A percentile compares a stretch with the other conserved stretches of the same genome.
Conservation (phyloP, 2,329 filamentous ascomycete species). For the Cladosporium sp. region DNA sequence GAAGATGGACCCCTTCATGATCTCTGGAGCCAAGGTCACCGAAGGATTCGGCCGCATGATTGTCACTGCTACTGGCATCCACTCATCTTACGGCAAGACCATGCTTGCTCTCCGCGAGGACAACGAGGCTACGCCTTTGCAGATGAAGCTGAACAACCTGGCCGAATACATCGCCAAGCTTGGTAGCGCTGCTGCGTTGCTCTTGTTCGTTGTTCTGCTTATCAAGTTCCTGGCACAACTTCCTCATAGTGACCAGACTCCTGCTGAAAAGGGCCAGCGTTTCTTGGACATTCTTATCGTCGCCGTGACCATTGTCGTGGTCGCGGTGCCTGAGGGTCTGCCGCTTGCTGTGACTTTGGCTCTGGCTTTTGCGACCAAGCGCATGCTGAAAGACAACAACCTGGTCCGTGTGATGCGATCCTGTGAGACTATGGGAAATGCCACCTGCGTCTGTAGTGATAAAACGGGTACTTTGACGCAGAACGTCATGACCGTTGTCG, state of each 20-base stretch:
- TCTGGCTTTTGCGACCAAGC: conserved; percentile 65
- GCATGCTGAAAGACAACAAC: conserved; percentile 70
- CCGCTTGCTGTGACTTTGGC: conserved; percentile 69
- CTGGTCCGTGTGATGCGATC: conserved; percentile 67
- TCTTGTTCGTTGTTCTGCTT: conserved; percentile 81
- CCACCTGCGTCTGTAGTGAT: conserved; percentile 75
- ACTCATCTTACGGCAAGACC: conserved; percentile 75
- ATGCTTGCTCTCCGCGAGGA: conserved; percentile 77
- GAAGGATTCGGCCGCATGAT: conserved; percentile 75
- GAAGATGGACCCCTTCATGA: conserved; percentile 81
- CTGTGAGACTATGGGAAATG: conserved; percentile 72
- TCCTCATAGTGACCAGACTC: conserved; percentile 51
- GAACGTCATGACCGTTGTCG: conserved; percentile 75
- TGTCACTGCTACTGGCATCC: conserved; percentile 71
- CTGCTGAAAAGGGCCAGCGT: conserved; percentile 74
- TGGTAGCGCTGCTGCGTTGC: conserved; percentile 72
- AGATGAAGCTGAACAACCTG: conserved; percentile 73
- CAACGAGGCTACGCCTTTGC: conserved; percentile 74
- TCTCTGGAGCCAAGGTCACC: conserved; percentile 78
- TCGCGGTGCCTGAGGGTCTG: conserved; percentile 68
- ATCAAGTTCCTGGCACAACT: conserved; percentile 80
- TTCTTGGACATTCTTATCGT: conserved; percentile 66
- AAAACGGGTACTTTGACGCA: conserved; percentile 75
- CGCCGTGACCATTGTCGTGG: conserved; percentile 66
- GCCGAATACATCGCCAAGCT: conserved; percentile 80